Evolutionary conservation across 495 filamentous ascomycete species (phyloP).

Genomic region (Lasiosphaeria hispida): DNA sequence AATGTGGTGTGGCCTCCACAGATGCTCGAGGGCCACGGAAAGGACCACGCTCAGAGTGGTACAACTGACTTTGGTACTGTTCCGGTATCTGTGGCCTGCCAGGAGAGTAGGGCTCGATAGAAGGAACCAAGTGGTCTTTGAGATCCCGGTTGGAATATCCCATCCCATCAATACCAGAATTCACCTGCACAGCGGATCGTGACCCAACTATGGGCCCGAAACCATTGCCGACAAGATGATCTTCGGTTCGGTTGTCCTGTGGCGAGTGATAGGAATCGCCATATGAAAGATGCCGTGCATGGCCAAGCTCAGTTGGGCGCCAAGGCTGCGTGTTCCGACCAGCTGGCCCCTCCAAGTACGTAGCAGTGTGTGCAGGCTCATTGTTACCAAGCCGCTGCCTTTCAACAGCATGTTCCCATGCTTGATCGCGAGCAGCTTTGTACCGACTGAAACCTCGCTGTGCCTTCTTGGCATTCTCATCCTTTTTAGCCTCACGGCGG

Average conservation of each 20-base stretch:
- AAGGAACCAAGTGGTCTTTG: constrained; percentile 41
- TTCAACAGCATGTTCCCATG: constrained; percentile 32
- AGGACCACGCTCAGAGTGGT: not conserved
- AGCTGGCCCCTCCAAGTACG: constrained; percentile 1
- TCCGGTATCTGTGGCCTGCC: constrained; percentile 12
- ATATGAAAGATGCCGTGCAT: constrained; percentile 1
- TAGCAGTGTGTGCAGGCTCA: constrained; percentile 5
- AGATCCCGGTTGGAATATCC: constrained; percentile 26
- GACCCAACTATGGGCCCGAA: constrained; percentile 25
- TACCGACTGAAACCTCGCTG: constrained; percentile 40
- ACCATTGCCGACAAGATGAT: not conserved
- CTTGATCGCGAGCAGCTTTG: constrained; percentile 36
- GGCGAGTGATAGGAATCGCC: constrained; percentile 6
- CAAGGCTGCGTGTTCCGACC: constrained; percentile 9
- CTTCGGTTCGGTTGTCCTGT: constrained; percentile 1
- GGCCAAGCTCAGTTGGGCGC: constrained; percentile 2
- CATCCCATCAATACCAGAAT: constrained; percentile 14
- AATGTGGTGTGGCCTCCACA: not conserved
- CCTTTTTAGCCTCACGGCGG: constrained; percentile 12
- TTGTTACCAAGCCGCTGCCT: constrained; percentile 22
- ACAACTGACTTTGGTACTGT: constrained; percentile 6
- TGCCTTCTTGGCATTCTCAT: constrained; percentile 20
- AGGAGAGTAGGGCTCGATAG: constrained; percentile 40
- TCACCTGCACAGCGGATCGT: not conserved
- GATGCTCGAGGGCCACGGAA: not conserved